Conservation (phyloP, 495 filamentous ascomycete genomes). For the Talaromyces liani region DNA sequence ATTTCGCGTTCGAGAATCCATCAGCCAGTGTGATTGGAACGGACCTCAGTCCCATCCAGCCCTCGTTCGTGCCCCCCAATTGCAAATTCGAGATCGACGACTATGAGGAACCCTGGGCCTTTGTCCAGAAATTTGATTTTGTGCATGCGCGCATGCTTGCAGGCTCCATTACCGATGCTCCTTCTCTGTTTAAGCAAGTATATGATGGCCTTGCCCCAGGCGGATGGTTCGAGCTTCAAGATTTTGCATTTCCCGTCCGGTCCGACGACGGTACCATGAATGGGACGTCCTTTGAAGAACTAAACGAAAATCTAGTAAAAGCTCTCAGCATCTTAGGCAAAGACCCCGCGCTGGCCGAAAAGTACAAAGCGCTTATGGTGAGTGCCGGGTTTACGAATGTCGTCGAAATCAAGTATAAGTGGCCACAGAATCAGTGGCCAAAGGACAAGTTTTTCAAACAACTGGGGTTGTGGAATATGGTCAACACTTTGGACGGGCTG, state of each 20-base stretch:
- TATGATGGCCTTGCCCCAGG: slow-evolving; percentile 36
- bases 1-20: slow-evolving; percentile 26
- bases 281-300: background rate
- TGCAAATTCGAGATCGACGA: slow-evolving; percentile 28
- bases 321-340: slow-evolving; percentile 30
- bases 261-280: slow-evolving; percentile 22
- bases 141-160: slow-evolving; percentile 30
- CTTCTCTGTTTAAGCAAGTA: slow-evolving; percentile 25
- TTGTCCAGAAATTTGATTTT: slow-evolving; percentile 21
- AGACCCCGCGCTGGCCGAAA: slow-evolving; percentile 26
- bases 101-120: slow-evolving; percentile 19
- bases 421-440: slow-evolving; percentile 62
- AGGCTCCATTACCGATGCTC: slow-evolving; percentile 25
- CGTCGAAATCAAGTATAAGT: slow-evolving; percentile 51
- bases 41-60: slow-evolving; percentile 49
- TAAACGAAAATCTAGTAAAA: slow-evolving; percentile 34
- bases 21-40: slow-evolving; percentile 24
- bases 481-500: slow-evolving; percentile 31
- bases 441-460: slow-evolving; percentile 54
- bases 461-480: slow-evolving; percentile 53
- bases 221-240: slow-evolving; percentile 31
- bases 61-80: slow-evolving; percentile 31
- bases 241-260: slow-evolving; percentile 12
- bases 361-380: slow-evolving; percentile 16
- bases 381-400: slow-evolving; percentile 53